phyloP scores from a whole-genome alignment of 106 monocot genomes.

The Dactylorhiza incarnata region DNA sequence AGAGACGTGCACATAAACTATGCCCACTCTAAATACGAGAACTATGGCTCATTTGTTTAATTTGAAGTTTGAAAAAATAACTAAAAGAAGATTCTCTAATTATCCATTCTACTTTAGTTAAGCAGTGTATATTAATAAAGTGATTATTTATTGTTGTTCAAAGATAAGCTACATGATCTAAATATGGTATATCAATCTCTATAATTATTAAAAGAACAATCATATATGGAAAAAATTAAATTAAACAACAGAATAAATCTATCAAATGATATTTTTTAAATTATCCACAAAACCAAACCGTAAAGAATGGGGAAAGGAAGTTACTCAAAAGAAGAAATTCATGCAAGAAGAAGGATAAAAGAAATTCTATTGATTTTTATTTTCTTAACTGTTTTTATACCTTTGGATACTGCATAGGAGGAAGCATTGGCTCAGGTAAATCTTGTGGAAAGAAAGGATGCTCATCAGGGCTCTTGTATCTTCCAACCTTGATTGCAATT shows the following conservation, averaged over 20 bases:
- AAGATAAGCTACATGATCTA: background rate
- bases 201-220: background rate
- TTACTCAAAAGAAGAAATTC: background rate
- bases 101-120: background rate
- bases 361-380: background rate
- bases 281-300: background rate
- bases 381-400: conserved; percentile 18
- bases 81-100: background rate
- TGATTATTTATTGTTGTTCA: background rate
- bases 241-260: background rate
- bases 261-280: background rate
- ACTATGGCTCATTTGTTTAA: background rate
- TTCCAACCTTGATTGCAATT: conserved; percentile 49
- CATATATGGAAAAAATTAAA: background rate
- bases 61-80: background rate
- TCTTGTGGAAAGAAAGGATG: conserved; percentile 85
- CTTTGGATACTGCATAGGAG: conserved; percentile 86
- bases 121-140: background rate
- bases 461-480: conserved; percentile 97
- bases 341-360: background rate
- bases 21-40: too few species aligned
- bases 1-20: too few species aligned
- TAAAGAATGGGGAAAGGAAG: background rate
- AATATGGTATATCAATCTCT: background rate
- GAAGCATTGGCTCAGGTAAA: conserved; percentile 70